Conservation (phyloP, 176 grass and related monocot species). For the Musa schizocarpa region DNA sequence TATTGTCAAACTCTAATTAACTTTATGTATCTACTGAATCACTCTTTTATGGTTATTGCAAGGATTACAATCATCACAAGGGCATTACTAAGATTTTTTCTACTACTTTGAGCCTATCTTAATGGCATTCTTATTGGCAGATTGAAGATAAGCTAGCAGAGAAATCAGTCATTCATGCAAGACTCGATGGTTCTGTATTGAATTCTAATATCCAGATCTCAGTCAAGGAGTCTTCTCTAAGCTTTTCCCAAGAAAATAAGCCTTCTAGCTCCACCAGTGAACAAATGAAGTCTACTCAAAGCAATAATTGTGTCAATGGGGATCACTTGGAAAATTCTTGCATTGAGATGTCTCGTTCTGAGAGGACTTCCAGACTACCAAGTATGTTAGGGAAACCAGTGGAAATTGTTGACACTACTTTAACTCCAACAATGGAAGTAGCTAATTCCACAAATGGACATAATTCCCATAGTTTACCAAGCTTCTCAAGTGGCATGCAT, state of each 20-base stretch:
- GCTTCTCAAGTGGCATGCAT: constrained; percentile 31
- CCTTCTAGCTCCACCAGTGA: neutral
- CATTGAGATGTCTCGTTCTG: constrained; percentile 22
- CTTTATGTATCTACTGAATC: too few relatives aligned
- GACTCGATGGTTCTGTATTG: neutral
- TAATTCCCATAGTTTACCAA: constrained; percentile 17
- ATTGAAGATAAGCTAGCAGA: constrained; percentile 18
- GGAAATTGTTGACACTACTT: constrained; percentile 16
- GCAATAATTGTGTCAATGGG: constrained; percentile 7
- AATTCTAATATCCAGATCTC: constrained; percentile 6
- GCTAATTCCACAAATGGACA: constrained; percentile 24
- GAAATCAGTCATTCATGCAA: constrained; percentile 12
- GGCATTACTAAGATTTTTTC: constrained; percentile 12
- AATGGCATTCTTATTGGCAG: constrained; percentile 17
- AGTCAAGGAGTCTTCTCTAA: constrained; percentile 11
- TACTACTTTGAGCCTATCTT: neutral
- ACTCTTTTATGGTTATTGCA: too few relatives aligned
- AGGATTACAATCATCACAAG: neutral
- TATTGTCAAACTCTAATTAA: too few relatives aligned
- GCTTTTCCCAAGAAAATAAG: neutral
- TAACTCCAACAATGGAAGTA: constrained; percentile 19
- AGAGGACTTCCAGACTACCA: constrained; percentile 30
- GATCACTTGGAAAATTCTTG: constrained; percentile 12
- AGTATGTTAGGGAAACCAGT: constrained; percentile 31
- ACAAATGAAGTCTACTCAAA: neutral